These are phyloP conservation scores for Solanum microdontum DNA, from an alignment of 257 asterid species.

Conservation along the genomic window DNA sequence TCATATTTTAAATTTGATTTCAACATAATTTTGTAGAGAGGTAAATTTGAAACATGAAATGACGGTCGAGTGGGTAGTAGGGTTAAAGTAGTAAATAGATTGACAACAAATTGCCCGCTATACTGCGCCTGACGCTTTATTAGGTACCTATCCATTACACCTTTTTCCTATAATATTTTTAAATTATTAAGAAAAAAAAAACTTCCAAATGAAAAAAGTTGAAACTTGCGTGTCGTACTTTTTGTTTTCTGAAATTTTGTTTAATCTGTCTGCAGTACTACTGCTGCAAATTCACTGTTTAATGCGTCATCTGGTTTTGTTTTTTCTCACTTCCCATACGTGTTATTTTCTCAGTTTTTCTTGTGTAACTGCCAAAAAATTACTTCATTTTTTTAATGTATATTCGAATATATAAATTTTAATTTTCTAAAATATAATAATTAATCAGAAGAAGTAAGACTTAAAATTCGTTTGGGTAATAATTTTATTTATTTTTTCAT, in stretches of 20 bases:
- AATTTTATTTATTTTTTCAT: no score
- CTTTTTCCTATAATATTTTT: neutral
- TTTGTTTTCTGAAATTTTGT: neutral
- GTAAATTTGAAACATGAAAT: neutral
- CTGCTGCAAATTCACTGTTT: neutral
- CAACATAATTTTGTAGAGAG: neutral
- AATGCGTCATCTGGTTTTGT: neutral
- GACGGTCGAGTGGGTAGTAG: neutral
- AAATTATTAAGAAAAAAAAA: neutral
- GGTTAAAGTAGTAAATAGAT: neutral
- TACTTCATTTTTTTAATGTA: neutral
- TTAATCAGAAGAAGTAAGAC: neutral
- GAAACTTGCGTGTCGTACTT: neutral
- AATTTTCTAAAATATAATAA: neutral
- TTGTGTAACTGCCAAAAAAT: neutral
- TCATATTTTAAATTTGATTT: neutral
- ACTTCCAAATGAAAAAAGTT: neutral
- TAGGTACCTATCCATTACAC: neutral
- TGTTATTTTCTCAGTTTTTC: neutral
- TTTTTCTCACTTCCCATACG: neutral
- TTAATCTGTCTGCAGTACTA: neutral
- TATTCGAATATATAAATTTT: no score
- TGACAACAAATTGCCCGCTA: neutral
- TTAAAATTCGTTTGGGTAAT: no score
- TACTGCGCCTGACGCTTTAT: neutral